Base-by-base conservation (phyloP, 108 stramenopile genomes). In the Aurantiochytrium sp. region DNA sequence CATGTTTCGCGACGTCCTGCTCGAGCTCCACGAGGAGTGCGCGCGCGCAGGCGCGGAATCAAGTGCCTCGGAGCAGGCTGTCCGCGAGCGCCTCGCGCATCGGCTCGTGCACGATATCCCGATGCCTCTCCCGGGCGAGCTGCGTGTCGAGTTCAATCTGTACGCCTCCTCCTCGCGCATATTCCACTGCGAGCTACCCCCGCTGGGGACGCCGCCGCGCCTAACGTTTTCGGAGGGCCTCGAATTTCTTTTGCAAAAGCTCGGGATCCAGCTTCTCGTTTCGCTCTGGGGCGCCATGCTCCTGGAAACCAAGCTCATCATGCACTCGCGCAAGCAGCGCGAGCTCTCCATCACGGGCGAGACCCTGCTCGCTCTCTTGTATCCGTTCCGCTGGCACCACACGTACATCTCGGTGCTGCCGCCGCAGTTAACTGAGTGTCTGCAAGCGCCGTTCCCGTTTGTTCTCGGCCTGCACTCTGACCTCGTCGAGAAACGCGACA, bases 361-460 rank as follows among this genome's bases (percentile, higher is more conserved):
- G 24, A 81, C 73, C 27, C 45, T 81, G 15, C 24, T 81, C 6
- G 73, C 73, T 6, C 45, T 81, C 17, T 27, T 81, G 42, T 81
- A 81, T 48, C 73, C 73, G 6, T 81, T 81, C 24, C 39, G 73
- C 42, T 81, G 73, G 73, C 73, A 81, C 45, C 73, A 81, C 73
- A 81, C 73, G 73, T 81, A 81, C 45, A 48, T 81, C 12, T 81
- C 73, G 12, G 73, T 81, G 15, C 73, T 81, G 19, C 73, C 73
- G 10, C 42, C 73, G 39, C 73, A 81, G 45, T 24, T 81, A 12
- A 41, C 45, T 6, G 73, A 81, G 45, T 81, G 73, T 48, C 27
- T 81, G 36, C 36, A 81, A 24, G 73, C 73, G 30, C 73, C 73
- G 1, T 48, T 81, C 12, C 73, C 73, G 6, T 81, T 81, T 24